Percentiles rank a stretch among this genome's conserved stretches.
Conservation (phyloP, 306 rosid genomes). For the Acacia confusa region DNA sequence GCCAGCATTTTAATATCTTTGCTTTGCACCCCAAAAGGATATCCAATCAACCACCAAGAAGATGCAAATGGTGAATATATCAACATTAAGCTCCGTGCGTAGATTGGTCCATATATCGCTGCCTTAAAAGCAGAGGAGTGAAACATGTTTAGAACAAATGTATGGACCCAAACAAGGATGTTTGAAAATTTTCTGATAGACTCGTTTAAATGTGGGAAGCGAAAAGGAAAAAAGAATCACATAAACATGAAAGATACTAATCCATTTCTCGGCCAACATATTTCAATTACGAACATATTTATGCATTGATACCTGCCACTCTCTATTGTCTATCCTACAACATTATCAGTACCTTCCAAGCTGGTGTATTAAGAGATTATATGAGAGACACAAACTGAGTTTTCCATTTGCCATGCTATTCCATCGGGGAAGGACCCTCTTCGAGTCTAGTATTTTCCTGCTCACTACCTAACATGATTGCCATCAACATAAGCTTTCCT, state of each 20-base stretch:
- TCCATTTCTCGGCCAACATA: neutral
- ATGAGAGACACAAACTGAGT: slow-evolving; percentile 14
- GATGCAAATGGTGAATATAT: too few relatives aligned
- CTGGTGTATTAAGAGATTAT: slow-evolving; percentile 9
- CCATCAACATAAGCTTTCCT: slow-evolving; percentile 89
- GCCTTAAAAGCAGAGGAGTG: too few relatives aligned
- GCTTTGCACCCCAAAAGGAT: too few relatives aligned
- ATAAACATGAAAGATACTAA: neutral
- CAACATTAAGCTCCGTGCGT: too few relatives aligned
- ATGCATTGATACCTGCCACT: neutral
- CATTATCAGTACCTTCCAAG: slow-evolving; percentile 16
- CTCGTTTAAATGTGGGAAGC: neutral
- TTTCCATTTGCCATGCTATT: slow-evolving; percentile 33
- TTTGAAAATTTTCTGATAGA: too few relatives aligned
- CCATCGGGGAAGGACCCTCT: slow-evolving; percentile 62
- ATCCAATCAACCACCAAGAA: too few relatives aligned
- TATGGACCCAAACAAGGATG: neutral
- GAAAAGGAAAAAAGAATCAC: neutral
- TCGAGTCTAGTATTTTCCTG: slow-evolving; percentile 46
- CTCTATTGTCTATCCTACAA: slow-evolving; percentile 3
- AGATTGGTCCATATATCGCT: too few relatives aligned
- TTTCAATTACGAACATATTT: neutral
- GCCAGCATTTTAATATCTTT: too few relatives aligned
- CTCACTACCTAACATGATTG: slow-evolving; percentile 72
- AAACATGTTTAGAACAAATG: neutral